Percentiles rank a stretch among this genome's conserved stretches.
Evolutionary conservation across 331 rosid species (phyloP).

Genomic region (Malus hybrid): DNA sequence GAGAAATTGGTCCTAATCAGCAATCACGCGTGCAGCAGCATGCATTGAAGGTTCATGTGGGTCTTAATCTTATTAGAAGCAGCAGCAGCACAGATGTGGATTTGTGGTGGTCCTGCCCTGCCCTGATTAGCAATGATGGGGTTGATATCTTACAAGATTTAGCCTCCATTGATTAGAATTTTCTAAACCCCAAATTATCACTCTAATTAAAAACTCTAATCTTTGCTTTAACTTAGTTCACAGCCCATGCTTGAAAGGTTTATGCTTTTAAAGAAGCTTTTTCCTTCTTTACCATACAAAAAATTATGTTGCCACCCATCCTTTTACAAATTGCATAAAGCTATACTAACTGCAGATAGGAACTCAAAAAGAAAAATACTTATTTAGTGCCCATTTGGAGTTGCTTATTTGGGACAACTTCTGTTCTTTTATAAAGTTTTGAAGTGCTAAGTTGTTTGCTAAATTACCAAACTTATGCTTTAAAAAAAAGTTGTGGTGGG

Average conservation of each 20-base stretch:
- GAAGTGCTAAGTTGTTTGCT: too few species aligned
- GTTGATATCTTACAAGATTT: constrained; percentile 32
- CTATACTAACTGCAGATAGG: not conserved
- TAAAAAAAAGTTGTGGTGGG: too few species aligned
- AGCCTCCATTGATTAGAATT: not conserved
- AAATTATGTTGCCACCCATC: constrained; percentile 20
- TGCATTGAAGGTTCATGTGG: constrained; percentile 11
- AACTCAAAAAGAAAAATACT: not conserved
- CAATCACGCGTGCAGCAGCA: constrained; percentile 45
- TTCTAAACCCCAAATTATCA: not conserved
- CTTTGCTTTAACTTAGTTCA: constrained; percentile 21
- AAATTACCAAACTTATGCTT: too few species aligned
- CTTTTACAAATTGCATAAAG: constrained; percentile 23
- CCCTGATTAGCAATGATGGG: constrained; percentile 55
- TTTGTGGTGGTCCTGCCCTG: constrained; percentile 18
- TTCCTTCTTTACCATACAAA: constrained; percentile 31
- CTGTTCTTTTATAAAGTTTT: too few species aligned
- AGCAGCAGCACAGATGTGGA: constrained; percentile 23
- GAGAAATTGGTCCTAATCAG: not conserved
- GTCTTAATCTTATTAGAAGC: constrained; percentile 1
- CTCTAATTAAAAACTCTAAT: not conserved
- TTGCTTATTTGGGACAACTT: too few species aligned
- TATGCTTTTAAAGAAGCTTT: constrained; percentile 35
- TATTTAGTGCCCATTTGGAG: too few species aligned
- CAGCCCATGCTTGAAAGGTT: constrained; percentile 25